Conservation (phyloP, 805 yeast genomes). For the Cyberlindnera mycetangii region DNA sequence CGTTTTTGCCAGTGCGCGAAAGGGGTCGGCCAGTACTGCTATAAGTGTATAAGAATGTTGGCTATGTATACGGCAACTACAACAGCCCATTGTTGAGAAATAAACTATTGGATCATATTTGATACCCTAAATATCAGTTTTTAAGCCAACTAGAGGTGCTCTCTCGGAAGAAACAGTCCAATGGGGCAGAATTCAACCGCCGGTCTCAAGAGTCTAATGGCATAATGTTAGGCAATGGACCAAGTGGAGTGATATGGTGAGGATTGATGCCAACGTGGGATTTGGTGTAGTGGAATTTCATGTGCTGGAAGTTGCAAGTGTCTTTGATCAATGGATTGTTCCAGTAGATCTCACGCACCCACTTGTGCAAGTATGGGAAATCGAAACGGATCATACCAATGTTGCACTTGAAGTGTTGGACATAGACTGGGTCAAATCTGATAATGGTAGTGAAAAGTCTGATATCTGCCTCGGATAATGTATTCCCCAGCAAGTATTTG, state of each 20-base stretch:
- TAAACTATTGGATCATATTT: too few relatives aligned
- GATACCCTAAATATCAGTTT: too few relatives aligned
- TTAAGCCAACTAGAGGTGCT: too few relatives aligned
- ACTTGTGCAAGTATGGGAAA: conserved; percentile 74
- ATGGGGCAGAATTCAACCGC: neutral
- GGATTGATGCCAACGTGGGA: conserved; percentile 83
- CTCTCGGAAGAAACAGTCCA: too few relatives aligned
- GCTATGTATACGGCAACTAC: too few relatives aligned
- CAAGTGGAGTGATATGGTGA: conserved; percentile 76
- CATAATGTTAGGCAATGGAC: conserved; percentile 78
- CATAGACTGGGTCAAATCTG: conserved; percentile 91
- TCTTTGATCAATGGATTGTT: conserved; percentile 62
- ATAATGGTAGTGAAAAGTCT: conserved; percentile 83
- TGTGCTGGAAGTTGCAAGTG: conserved; percentile 86
- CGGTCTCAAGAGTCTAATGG: conserved; percentile 31
- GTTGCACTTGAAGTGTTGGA: conserved; percentile 94
- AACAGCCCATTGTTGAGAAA: neutral
- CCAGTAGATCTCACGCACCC: conserved; percentile 88
- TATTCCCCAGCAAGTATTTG: conserved; percentile 54
- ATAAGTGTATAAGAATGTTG: too few relatives aligned
- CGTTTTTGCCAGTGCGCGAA: neutral
- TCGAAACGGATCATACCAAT: conserved; percentile 73
- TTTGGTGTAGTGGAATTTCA: conserved; percentile 87
- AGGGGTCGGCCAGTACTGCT: neutral
- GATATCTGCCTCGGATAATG: conserved; percentile 86